Evolutionary conservation across 306 rosid genomes (phyloP).

Genomic region (Pyrus pyrifolia): DNA sequence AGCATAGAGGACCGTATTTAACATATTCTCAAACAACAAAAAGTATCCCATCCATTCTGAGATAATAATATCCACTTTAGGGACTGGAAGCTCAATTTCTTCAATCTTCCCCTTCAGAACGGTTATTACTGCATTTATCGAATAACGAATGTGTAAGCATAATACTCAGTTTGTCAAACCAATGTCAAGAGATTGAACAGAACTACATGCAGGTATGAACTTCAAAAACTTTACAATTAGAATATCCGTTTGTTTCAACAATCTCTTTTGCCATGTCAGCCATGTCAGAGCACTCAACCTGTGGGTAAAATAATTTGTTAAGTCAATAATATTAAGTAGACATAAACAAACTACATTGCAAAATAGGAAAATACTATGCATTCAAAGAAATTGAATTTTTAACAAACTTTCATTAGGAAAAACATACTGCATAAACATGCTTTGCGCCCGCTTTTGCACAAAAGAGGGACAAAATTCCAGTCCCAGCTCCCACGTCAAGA

Average conservation of each 20-base stretch:
- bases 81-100: constrained; percentile 91
- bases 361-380: neutral
- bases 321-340: neutral
- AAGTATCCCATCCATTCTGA: constrained; percentile 99
- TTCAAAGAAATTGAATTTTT: neutral
- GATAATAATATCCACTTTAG: constrained; percentile 85
- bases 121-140: constrained; percentile 54
- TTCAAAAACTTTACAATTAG: constrained; percentile 48
- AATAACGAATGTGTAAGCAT: constrained; percentile 13
- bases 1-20: constrained; percentile 86
- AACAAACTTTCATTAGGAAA: neutral
- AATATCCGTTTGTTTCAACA: constrained; percentile 74
- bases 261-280: constrained; percentile 96
- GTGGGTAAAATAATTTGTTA: constrained; percentile 6
- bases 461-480: constrained; percentile 91
- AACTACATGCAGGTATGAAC: neutral
- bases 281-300: constrained; percentile 99
- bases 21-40: constrained; percentile 93
- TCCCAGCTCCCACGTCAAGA: constrained; percentile 99
- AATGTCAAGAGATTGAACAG: neutral
- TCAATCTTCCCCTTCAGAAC: constrained; percentile 95
- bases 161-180: neutral
- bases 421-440: constrained; percentile 86
- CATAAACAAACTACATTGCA: neutral
- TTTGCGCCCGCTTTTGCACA: constrained; percentile 96